A percentile compares a stretch with the other conserved stretches of the same genome.
These are phyloP conservation scores for Tolypocladium pustulatum DNA, from an alignment of 2,329 filamentous ascomycete species.

Conservation along the genomic window DNA sequence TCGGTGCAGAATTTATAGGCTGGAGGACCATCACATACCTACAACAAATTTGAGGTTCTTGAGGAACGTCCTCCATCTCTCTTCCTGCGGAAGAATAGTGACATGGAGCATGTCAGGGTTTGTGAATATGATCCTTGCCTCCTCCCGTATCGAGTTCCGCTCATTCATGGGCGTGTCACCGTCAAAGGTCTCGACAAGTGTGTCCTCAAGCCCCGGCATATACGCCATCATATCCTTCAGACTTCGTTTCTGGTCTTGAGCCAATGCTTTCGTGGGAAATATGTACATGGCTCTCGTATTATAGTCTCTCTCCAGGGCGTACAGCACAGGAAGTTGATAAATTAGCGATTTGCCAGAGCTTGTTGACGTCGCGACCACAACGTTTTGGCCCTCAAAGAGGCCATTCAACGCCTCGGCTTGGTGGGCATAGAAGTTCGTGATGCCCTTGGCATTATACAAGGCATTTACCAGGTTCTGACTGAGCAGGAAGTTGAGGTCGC, in stretches of 20 bases:
- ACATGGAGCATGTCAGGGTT: slow-evolving; percentile 98
- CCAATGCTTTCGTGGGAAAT: slow-evolving; percentile 92
- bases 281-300: slow-evolving; percentile 89
- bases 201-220: slow-evolving; percentile 65
- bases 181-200: slow-evolving; percentile 86
- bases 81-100: slow-evolving; percentile 85
- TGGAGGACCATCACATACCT: slow-evolving; percentile 22
- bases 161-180: slow-evolving; percentile 81
- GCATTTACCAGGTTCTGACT: slow-evolving; percentile 94
- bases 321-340: slow-evolving; percentile 86
- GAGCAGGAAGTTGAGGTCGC: slow-evolving; percentile 73
- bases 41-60: slow-evolving; percentile 86
- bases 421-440: slow-evolving; percentile 79
- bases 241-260: slow-evolving; percentile 86
- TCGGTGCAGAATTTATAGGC: too few relatives aligned
- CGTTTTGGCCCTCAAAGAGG: slow-evolving; percentile 69
- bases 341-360: slow-evolving; percentile 97
- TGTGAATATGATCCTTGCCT: slow-evolving; percentile 88
- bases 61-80: slow-evolving; percentile 79
- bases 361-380: slow-evolving; percentile 90
- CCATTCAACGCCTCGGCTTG: slow-evolving; percentile 91
- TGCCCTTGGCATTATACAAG: slow-evolving; percentile 81
- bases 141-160: slow-evolving; percentile 71
- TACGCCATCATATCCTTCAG: slow-evolving; percentile 75
- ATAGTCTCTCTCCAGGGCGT: slow-evolving; percentile 69